A percentile compares a stretch with the other conserved stretches of the same genome.
Evolutionary conservation across 495 filamentous ascomycete species (phyloP).

Genomic region (Tuber calosporum): DNA sequence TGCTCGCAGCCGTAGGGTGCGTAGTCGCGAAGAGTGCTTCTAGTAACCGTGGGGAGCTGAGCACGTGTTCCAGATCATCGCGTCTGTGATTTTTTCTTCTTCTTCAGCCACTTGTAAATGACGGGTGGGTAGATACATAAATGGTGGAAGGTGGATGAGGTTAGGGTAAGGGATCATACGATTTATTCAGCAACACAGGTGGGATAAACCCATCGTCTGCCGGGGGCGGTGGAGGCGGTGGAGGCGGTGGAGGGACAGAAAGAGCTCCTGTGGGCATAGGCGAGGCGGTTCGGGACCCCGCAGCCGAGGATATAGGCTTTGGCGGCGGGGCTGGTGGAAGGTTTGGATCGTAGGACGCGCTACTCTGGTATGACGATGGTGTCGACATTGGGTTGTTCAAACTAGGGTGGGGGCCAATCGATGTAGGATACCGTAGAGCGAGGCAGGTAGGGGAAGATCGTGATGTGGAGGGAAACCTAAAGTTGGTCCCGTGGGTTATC

Average conservation of each 20-base stretch:
- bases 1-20: constrained; percentile 55
- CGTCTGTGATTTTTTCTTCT: constrained; percentile 13
- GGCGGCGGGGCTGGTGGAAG: constrained; percentile 65
- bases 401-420: constrained; percentile 1
- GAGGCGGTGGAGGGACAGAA: constrained; percentile 37
- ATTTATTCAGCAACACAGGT: constrained; percentile 62
- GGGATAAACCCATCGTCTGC: constrained; percentile 57
- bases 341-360: constrained; percentile 45
- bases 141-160: not conserved
- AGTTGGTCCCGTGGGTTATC: not conserved
- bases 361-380: constrained; percentile 37
- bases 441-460: not conserved
- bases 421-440: not conserved
- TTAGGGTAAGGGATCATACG: constrained; percentile 48
- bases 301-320: constrained; percentile 62
- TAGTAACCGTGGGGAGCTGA: constrained; percentile 54
- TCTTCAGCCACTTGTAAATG: not conserved
- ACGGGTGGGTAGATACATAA: not conserved
- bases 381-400: constrained; percentile 15
- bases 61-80: constrained; percentile 59
- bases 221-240: constrained; percentile 45
- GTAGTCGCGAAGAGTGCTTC: constrained; percentile 61
- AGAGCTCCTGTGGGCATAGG: constrained; percentile 47
- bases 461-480: constrained; percentile 5
- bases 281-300: constrained; percentile 53